A percentile compares a stretch with the other conserved stretches of the same genome.
Conservation (phyloP, 176 grass and related monocot species). For the Musa itinerans region DNA sequence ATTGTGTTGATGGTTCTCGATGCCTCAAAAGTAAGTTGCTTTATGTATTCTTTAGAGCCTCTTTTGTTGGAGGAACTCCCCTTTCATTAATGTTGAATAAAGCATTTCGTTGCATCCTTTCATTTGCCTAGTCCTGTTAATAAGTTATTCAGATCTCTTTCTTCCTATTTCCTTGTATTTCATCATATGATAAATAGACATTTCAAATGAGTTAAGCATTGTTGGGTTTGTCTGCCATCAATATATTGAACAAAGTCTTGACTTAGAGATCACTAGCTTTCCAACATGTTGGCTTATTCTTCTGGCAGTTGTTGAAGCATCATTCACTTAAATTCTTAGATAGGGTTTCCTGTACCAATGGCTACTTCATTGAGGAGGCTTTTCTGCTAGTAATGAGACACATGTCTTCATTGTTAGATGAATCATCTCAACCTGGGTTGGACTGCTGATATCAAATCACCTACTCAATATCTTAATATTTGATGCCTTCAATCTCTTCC, state of each 20-base stretch:
- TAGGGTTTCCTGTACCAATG: not conserved
- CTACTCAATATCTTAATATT: not conserved
- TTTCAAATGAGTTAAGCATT: not conserved
- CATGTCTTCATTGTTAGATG: not conserved
- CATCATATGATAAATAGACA: not conserved
- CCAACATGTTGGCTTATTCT: not conserved
- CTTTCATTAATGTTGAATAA: not conserved
- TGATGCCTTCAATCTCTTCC: not conserved
- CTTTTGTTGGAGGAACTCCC: conserved; percentile 13
- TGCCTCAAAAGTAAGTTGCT: conserved; percentile 69
- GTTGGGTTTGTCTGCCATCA: not conserved
- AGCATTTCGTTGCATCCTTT: not conserved
- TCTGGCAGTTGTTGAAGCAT: not conserved
- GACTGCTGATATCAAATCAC: not conserved
- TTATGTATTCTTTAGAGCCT: conserved; percentile 16
- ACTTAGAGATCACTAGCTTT: not conserved
- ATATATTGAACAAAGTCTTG: not conserved
- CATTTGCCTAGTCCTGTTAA: not conserved
- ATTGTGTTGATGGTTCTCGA: conserved; percentile 98
- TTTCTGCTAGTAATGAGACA: not conserved
- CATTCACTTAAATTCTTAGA: not conserved
- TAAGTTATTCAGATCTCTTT: not conserved
- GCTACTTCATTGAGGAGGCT: not conserved
- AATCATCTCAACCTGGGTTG: not conserved
- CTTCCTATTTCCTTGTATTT: not conserved